Percentiles rank a stretch among this genome's conserved stretches.
These are phyloP conservation scores for Astrothelium macrocarpum DNA, from an alignment of 495 filamentous ascomycete species.

Conservation along the genomic window DNA sequence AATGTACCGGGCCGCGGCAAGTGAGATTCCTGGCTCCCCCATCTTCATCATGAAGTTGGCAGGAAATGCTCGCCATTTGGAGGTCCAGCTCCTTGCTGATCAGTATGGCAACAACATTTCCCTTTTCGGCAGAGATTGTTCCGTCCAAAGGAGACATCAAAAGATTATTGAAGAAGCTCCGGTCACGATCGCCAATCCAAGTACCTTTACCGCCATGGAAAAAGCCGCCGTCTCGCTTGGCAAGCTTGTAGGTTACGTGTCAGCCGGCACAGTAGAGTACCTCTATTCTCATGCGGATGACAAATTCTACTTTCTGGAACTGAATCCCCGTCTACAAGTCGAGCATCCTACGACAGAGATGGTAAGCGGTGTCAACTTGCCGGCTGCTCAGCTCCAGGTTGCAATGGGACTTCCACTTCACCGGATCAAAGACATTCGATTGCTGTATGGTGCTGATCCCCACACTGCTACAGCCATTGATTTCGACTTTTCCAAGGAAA, in stretches of 20 bases:
- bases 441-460: slow-evolving; percentile 93
- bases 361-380: slow-evolving; percentile 95
- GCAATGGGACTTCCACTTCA: slow-evolving; percentile 97
- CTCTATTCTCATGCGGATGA: slow-evolving; percentile 97
- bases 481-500: slow-evolving; percentile 86
- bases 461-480: slow-evolving; percentile 80
- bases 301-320: slow-evolving; percentile 98
- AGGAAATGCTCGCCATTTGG: slow-evolving; percentile 90
- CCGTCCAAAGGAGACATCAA: slow-evolving; percentile 95
- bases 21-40: slow-evolving; percentile 96
- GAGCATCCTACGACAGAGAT: slow-evolving; percentile 99
- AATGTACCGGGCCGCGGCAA: slow-evolving; percentile 89
- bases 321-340: slow-evolving; percentile 97
- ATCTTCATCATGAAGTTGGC: slow-evolving; percentile 99
- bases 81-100: slow-evolving; percentile 94
- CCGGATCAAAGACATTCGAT: slow-evolving; percentile 87
- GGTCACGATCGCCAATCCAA: slow-evolving; percentile 82
- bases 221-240: slow-evolving; percentile 90
- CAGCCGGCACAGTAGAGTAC: slow-evolving; percentile 97
- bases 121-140: slow-evolving; percentile 96
- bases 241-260: slow-evolving; percentile 92
- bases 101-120: slow-evolving; percentile 99
- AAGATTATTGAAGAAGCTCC: slow-evolving; percentile 99
- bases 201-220: slow-evolving; percentile 93
- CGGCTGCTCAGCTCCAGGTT: slow-evolving; percentile 94